Base-by-base conservation (phyloP, 2,329 filamentous ascomycete species). In the Phialophora chinensis region DNA sequence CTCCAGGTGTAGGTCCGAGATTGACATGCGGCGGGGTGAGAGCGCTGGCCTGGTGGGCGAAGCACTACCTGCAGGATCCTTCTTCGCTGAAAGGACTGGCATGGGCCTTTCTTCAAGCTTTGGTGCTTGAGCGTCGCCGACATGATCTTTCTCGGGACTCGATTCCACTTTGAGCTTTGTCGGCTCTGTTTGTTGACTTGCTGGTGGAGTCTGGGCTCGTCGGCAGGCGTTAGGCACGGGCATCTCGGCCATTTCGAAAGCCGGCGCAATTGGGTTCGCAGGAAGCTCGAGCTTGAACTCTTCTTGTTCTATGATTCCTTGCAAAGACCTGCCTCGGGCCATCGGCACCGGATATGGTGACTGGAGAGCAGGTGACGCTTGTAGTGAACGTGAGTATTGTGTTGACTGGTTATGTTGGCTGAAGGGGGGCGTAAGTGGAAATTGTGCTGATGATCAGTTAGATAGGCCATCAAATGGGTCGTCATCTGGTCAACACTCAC, bases 371-470 rank as follows among this genome's bases (percentile, higher is more conserved):
- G 80, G 79, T 25, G 79, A 80, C 27, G 76, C 71, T 56, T 79
- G 76, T 42, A 76, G 70, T 64, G 79, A 79, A 69, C 76, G 75
- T 68, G 75, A 75, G 62, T 79, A 77, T 53, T 77, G 76, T 64
- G 75, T 72, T 66, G 77, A 72, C 66, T 77, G 76, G 67, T 76
- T 75, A 60, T 77, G 75, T 71, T 76, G 74, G 72, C 77, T 79
- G 73, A 80, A 77, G 14, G 89, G 88, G 61, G 90, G 89, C 31
- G 90, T 91, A 54, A 88, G 85, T 65, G 89, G 89, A 70, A 87
- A 86, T 72, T 87, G 89, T 71, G 81, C 88, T 88, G 66, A 50
- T 60, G 35, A 27, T 14, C 17, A 23, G 70, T 80, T 60, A 77
- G 73, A 20, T 42, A 44, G 11, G n/a, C 12, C 35, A 29, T 7